Evolutionary conservation across 2,329 filamentous ascomycete species (phyloP), one percentile per base, ranked within the genome.

Genomic region (Fusarium papillatum): DNA sequence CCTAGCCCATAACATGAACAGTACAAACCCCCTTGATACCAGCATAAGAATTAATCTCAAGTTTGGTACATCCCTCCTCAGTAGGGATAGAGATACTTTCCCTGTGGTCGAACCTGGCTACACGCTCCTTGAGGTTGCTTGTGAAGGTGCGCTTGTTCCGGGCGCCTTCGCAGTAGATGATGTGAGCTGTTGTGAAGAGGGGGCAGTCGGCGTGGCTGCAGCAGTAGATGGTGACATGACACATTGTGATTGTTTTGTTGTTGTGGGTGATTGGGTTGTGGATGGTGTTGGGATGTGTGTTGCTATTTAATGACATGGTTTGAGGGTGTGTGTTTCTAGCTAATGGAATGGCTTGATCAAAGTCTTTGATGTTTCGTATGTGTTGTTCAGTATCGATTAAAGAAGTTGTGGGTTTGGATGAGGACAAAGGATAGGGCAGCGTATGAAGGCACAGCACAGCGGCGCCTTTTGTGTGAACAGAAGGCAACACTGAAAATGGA

Each of bases 211-310:
- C 6, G 39, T 5, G 10, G 24, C 16, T 24, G 41, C 64, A 67
- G 13, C 8, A 3, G 55, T 29, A 38, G 31, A 61, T 19, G 9
- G 22, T 31, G 29, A 67, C 19, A 10, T 48, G 22, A 14, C 64
- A 67, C 64, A 67, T 66, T 26, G 36, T 64, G 43, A 8, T n/a
- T 29, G n/a, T 53, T 31, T 31, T 31, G 50, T 55, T n/a, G 48
- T 50, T 31, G 17, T 55, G 19, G 11, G 50, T 55, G 50, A 34
- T 34, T 29, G 22, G 7, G 24, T 19, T 53, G 5, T 53, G 39
- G 24, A 29, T 29, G 17, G 10, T 9, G 10, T 55, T 24, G 13
- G 16, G 16, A 19, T 50, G 2, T 19, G 7, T 19, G 26, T n/a
- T 57, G 29, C 7, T 36, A 57, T 57, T 16, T 34, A 34, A 10